These are phyloP conservation scores for Beauveria sp. DNA, from an alignment of 2,329 filamentous ascomycete species.

Conservation along the genomic window DNA sequence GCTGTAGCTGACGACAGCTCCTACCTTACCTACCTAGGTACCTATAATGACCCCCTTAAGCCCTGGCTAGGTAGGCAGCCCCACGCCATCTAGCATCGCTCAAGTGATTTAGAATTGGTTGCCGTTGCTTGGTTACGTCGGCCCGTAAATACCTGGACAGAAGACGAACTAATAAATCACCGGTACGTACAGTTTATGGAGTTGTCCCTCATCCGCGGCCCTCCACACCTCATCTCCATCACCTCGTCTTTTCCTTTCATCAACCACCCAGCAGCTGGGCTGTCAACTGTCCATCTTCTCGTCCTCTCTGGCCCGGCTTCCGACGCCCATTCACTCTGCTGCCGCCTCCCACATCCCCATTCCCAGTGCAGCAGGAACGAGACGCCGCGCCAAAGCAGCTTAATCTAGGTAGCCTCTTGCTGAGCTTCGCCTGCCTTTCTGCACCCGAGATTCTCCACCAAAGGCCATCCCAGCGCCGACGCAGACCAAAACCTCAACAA, in stretches of 20 bases:
- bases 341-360: neutral
- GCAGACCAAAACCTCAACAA: conserved; percentile 10
- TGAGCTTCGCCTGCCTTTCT: conserved; percentile 9
- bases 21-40: too few species aligned
- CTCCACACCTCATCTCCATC: neutral
- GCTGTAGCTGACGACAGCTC: too few species aligned
- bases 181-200: too few species aligned
- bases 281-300: neutral
- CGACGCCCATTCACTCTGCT: neutral
- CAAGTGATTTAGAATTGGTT: too few species aligned
- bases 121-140: too few species aligned
- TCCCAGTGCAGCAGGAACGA: conserved; percentile 6
- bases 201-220: neutral
- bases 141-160: too few species aligned
- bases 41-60: too few species aligned
- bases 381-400: neutral
- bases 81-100: too few species aligned
- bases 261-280: neutral
- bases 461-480: neutral
- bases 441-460: conserved; percentile 7
- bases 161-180: too few species aligned
- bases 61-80: too few species aligned
- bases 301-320: neutral
- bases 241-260: neutral
- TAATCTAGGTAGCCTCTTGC: neutral